Conservation (phyloP, 768 basidiomycete species). For the Hypsizygus marmoreus region DNA sequence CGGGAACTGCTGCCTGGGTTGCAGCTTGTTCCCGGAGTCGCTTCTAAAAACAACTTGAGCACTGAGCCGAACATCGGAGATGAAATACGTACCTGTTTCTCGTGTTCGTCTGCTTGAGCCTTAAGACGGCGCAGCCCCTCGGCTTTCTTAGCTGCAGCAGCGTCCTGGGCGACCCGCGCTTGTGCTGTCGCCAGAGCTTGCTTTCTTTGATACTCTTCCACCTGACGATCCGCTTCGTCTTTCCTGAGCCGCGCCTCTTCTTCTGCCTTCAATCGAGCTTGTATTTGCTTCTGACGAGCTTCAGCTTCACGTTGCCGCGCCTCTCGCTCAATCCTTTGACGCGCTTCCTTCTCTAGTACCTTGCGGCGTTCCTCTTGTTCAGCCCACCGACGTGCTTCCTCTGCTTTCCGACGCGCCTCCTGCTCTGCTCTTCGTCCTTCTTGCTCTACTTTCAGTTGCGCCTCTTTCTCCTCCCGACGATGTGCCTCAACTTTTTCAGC, state of each 20-base stretch:
- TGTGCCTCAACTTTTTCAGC: constrained; percentile 4
- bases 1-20: constrained; percentile 1
- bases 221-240: constrained; percentile 3
- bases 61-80: not conserved
- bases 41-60: not conserved
- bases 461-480: too few relatives aligned
- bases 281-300: constrained; percentile 3
- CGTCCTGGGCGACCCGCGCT: constrained; percentile 4
- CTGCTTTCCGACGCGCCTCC: constrained; percentile 8
- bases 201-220: not conserved
- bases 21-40: constrained; percentile 4
- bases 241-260: constrained; percentile 14
- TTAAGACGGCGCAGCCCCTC: constrained; percentile 24
- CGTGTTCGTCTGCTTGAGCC: constrained; percentile 25
- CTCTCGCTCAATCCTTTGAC: constrained; percentile 1
- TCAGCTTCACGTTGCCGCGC: constrained; percentile 7
- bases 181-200: constrained; percentile 4
- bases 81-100: constrained; percentile 16
- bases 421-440: constrained; percentile 12
- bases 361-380: constrained; percentile 15
- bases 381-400: constrained; percentile 16
- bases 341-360: constrained; percentile 14
- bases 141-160: constrained; percentile 19
- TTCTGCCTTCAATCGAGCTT: constrained; percentile 16
- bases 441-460: not conserved